Conservation (phyloP, 2,329 filamentous ascomycete species). For the Metarhizium guizhouense region DNA sequence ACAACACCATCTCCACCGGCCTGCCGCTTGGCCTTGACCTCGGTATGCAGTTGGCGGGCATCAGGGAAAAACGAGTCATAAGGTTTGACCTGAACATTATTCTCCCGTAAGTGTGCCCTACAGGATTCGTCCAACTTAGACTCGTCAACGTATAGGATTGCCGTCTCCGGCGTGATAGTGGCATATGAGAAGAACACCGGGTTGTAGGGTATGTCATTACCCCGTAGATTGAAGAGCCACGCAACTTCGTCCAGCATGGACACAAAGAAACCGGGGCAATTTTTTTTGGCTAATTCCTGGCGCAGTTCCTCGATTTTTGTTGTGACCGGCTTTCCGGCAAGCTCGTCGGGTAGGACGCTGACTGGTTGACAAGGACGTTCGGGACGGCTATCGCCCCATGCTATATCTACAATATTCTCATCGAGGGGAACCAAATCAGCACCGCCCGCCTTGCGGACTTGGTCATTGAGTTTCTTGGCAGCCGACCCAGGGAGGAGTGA, state of each 20-base stretch:
- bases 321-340: conserved; percentile 72
- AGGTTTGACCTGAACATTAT: conserved; percentile 65
- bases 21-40: conserved; percentile 30
- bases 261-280: conserved; percentile 76
- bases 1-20: conserved; percentile 17
- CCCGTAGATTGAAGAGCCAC: conserved; percentile 96
- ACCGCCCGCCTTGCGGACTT: conserved; percentile 79
- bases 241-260: conserved; percentile 95
- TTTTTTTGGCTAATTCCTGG: conserved; percentile 88
- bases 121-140: conserved; percentile 65
- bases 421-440: conserved; percentile 64
- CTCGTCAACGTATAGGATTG: conserved; percentile 76
- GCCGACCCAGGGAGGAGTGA: conserved; percentile 64
- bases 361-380: conserved; percentile 67
- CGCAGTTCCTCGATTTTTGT: conserved; percentile 78
- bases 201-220: conserved; percentile 94
- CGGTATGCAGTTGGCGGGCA: conserved; percentile 47
- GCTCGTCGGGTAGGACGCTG: conserved; percentile 60
- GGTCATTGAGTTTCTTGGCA: conserved; percentile 66
- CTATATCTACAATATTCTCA: conserved; percentile 78
- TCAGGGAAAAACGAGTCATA: conserved; percentile 78
- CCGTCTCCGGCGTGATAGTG: conserved; percentile 66
- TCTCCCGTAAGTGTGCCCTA: conserved; percentile 58
- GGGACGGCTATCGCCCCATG: conserved; percentile 76
- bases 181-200: conserved; percentile 98